These are phyloP conservation scores for Eucalyptus caleyi DNA, from an alignment of 345 rosid species.

Conservation along the genomic window DNA sequence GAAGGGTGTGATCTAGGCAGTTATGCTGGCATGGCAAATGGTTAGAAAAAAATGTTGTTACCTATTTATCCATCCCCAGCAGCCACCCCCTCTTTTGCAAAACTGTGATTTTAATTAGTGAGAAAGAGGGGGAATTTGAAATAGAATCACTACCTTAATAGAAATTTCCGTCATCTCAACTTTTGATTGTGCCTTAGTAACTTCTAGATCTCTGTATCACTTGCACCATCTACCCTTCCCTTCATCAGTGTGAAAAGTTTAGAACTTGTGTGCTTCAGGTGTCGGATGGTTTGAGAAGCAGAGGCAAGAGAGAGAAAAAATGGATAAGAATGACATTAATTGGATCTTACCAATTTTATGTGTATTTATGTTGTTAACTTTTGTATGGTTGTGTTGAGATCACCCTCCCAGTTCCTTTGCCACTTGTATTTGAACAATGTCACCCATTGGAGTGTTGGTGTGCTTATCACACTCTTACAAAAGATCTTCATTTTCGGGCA, in stretches of 20 bases:
- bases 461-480: accelerated
- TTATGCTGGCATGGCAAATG: accelerated
- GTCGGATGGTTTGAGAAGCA: too few species aligned
- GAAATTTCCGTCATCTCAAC: accelerated
- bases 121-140: too few species aligned
- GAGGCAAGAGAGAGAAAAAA: too few species aligned
- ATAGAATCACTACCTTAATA: accelerated
- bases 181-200: accelerated
- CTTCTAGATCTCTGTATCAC: too few species aligned
- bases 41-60: accelerated
- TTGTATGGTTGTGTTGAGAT: too few species aligned
- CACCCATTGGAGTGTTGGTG: accelerated
- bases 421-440: accelerated
- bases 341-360: too few species aligned
- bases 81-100: too few species aligned
- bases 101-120: too few species aligned
- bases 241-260: too few species aligned
- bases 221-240: too few species aligned
- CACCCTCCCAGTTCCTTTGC: accelerated
- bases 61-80: accelerated
- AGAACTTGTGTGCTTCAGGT: accelerated
- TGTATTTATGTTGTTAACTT: too few species aligned
- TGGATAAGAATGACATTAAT: too few species aligned
- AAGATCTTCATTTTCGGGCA: neutral
- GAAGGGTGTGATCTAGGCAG: accelerated